Evolutionary conservation across 768 basidiomycete species (phyloP).

Genomic region (Pisolithus albus): DNA sequence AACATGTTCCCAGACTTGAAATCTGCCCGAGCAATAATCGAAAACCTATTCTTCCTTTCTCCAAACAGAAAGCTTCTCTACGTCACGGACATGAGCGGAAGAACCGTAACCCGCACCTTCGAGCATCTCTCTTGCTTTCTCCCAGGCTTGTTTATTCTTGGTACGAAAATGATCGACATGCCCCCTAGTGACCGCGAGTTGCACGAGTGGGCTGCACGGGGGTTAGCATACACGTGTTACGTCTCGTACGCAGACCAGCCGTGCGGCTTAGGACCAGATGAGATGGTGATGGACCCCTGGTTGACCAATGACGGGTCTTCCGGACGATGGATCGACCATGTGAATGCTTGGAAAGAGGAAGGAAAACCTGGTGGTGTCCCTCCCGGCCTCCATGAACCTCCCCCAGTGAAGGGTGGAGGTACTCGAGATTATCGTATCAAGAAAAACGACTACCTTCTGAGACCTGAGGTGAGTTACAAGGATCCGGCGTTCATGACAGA

Average conservation of each 20-base stretch:
- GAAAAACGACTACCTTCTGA: constrained; percentile 33
- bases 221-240: constrained; percentile 55
- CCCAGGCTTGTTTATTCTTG: constrained; percentile 58
- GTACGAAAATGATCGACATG: constrained; percentile 43
- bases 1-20: constrained; percentile 35
- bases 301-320: constrained; percentile 5
- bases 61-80: constrained; percentile 55
- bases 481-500: not conserved
- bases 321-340: constrained; percentile 34
- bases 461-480: constrained; percentile 42
- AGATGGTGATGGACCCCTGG: constrained; percentile 14
- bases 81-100: constrained; percentile 44
- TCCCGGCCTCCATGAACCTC: constrained; percentile 27
- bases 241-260: constrained; percentile 34
- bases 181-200: constrained; percentile 29
- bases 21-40: constrained; percentile 46
- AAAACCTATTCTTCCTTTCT: constrained; percentile 51
- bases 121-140: constrained; percentile 71
- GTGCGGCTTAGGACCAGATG: constrained; percentile 25
- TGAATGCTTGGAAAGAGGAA: constrained; percentile 38
- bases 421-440: constrained; percentile 34
- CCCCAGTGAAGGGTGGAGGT: constrained; percentile 9
- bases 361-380: constrained; percentile 30
- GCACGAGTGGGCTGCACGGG: constrained; percentile 56
- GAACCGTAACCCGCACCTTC: constrained; percentile 35